phyloP scores from a whole-genome alignment of 148 eudicot genomes.

The Heliamphora exappendiculata region DNA sequence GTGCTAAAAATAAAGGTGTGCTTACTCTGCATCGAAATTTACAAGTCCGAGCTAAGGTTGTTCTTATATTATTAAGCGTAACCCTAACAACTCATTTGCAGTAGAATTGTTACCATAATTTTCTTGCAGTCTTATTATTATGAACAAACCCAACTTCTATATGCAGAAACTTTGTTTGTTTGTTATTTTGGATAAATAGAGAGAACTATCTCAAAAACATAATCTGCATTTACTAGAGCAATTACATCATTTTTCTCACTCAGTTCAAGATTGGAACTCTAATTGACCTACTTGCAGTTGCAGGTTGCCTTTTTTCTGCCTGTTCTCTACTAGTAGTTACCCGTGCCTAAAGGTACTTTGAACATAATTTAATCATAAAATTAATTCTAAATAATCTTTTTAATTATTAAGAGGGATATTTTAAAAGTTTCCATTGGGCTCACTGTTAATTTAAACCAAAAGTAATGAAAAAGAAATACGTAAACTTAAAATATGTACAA shows the following conservation, averaged over 20 bases:
- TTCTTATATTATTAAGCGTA: background rate
- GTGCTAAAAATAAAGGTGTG: slow-evolving; percentile 56
- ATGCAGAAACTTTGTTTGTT: background rate
- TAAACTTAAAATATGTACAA: too few species aligned
- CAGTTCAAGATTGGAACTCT: background rate
- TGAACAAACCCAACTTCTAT: background rate
- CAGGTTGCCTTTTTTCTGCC: background rate
- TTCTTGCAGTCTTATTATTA: background rate
- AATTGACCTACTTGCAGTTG: background rate
- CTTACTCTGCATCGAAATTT: background rate
- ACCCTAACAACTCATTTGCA: background rate
- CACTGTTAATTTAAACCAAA: too few species aligned
- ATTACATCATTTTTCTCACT: background rate
- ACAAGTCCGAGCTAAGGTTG: background rate
- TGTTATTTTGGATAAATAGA: background rate
- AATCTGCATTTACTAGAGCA: background rate
- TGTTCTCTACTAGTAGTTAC: too few species aligned
- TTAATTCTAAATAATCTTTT: too few species aligned
- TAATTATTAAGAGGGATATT: too few species aligned
- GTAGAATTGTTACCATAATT: background rate
- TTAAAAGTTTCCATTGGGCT: too few species aligned
- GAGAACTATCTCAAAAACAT: background rate
- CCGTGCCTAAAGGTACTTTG: too few species aligned
- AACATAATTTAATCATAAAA: too few species aligned
- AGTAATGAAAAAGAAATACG: too few species aligned